Evolutionary conservation across 345 rosid species (phyloP), one percentile per base, ranked within the genome.

Genomic region (Gossypium arboreum): DNA sequence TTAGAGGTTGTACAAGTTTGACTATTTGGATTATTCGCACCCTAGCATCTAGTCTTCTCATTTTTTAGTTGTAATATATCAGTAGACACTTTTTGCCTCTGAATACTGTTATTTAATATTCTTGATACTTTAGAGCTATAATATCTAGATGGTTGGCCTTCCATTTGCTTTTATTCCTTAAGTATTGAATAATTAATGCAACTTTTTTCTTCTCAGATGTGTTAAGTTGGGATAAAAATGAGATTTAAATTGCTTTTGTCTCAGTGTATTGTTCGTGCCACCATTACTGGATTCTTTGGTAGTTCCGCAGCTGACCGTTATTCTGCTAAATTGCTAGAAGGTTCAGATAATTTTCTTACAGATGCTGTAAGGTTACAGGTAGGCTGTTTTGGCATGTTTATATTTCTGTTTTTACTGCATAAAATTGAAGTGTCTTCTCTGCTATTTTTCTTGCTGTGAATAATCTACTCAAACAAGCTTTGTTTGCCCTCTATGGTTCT

Each of bases 311-410:
- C 68, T 72, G 75, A 78, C 80, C 83, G 73, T 27, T 68, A 82
- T 79, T 76, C 82, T 78, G 63, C 80, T 79, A 78, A 81, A 44
- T 63, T 86, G 77, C 84, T 79, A 73, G 83, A 82, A 85, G 79
- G 80, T 79, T 82, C 81, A 57, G 81, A 71, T 39, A 78, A 74
- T 50, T 76, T 78, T 82, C 90, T 92, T 57, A 86, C 97, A 9
- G 95, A 91, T 85, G 94, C 97, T 81, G 78, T 88, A 71, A 80
- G 83, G 72, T 83, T 94, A 82, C 93, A 89, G 93, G 98, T 94
- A 80, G 79, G 77, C 76, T 73, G 41, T 78, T 76, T 27, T 76
- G 50, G 22, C 51, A n/a, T 50, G 50, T 65, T 65, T 43, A n/a
- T 11, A 74, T 41, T 11, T 50, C 45, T 4, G 51, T 39, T 54